These are phyloP conservation scores for Carex pumila DNA, from an alignment of 176 grass and related monocot genomes.

Conservation along the genomic window DNA sequence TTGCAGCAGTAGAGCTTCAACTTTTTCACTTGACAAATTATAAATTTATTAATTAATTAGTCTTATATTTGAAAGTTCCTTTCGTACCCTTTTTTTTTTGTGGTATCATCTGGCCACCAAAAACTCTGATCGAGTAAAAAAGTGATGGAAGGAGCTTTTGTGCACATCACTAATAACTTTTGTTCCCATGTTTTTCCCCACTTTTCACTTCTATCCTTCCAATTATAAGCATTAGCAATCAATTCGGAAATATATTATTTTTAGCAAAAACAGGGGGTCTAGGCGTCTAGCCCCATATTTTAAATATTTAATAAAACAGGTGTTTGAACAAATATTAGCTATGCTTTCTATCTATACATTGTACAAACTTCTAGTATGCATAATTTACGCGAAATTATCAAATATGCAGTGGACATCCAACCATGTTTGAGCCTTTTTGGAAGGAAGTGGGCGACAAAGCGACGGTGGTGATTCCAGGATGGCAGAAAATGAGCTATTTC, in stretches of 20 bases:
- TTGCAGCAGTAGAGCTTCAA: too few species aligned
- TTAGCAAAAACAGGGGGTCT: background rate
- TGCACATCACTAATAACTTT: background rate
- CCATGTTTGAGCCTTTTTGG: conserved; percentile 88
- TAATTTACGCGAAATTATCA: background rate
- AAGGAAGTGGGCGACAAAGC: conserved; percentile 35
- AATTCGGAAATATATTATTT: background rate
- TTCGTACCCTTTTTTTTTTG: too few species aligned
- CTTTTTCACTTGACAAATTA: too few species aligned
- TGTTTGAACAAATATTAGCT: background rate
- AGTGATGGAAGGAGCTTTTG: background rate
- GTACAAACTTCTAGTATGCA: conserved; percentile 16
- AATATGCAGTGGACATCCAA: conserved; percentile 65
- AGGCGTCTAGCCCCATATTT: background rate
- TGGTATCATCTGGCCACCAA: too few species aligned
- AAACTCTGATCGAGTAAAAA: too few species aligned
- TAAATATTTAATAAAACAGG: background rate
- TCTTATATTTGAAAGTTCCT: too few species aligned
- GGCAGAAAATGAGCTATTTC: conserved; percentile 77
- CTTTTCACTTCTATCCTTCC: background rate
- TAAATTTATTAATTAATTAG: too few species aligned
- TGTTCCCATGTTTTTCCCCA: background rate
- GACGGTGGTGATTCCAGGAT: conserved; percentile 52
- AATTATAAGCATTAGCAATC: background rate
- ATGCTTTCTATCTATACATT: background rate